Conservation (phyloP, 2,329 filamentous ascomycete species). For the Colletotrichum zoysiae region DNA sequence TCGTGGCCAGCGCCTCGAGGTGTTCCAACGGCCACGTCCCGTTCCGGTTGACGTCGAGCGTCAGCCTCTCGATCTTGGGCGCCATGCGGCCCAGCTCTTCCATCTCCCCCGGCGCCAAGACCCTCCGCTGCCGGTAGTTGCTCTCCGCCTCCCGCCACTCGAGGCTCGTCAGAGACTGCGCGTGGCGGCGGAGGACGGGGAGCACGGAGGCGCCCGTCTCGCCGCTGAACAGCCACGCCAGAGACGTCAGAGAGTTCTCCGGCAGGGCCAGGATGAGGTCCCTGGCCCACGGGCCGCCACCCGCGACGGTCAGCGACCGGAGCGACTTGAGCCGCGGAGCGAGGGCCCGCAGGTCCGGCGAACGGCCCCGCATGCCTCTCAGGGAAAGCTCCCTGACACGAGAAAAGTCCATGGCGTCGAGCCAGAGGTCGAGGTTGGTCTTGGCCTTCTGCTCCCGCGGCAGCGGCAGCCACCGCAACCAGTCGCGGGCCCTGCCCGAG, state of each 20-base stretch:
- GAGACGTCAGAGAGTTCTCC: constrained; percentile 10
- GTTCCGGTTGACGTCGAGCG: constrained; percentile 34
- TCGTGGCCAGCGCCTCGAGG: constrained; percentile 21
- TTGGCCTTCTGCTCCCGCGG: constrained; percentile 4
- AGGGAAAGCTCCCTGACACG: constrained; percentile 8
- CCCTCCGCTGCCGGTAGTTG: neutral
- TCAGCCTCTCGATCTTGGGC: constrained; percentile 15
- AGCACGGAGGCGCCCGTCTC: neutral
- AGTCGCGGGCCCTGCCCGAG: constrained; percentile 7
- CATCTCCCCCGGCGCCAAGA: constrained; percentile 1
- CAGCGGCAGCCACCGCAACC: constrained; percentile 14
- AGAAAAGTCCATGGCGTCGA: constrained; percentile 33
- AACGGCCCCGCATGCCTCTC: neutral
- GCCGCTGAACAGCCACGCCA: constrained; percentile 16
- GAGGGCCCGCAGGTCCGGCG: neutral
- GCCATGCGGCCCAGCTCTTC: constrained; percentile 7
- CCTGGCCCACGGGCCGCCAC: constrained; percentile 19
- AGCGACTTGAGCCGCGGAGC: constrained; percentile 9
- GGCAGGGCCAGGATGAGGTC: constrained; percentile 10
- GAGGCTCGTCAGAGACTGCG: constrained; percentile 16
- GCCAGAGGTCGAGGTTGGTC: constrained; percentile 35
- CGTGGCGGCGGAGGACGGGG: constrained; percentile 20
- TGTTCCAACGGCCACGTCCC: constrained; percentile 17
- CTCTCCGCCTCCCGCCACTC: constrained; percentile 29
- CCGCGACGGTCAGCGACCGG: constrained; percentile 1